Percentiles rank a stretch among this genome's conserved stretches.
These are phyloP conservation scores for Aethionema arabicum DNA, from an alignment of 345 rosid genomes.

Conservation along the genomic window DNA sequence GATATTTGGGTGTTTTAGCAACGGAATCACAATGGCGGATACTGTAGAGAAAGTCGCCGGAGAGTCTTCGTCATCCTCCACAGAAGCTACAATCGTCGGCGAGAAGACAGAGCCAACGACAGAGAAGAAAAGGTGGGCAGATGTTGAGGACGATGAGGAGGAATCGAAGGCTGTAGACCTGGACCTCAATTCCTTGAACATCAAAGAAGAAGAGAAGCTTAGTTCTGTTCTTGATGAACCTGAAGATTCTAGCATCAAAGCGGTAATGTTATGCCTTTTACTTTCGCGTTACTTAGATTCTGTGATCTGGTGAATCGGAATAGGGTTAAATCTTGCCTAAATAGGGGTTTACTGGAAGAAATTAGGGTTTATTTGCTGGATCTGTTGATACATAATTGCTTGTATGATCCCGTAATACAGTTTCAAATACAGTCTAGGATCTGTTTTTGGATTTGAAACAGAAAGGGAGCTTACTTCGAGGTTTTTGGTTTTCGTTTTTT, in stretches of 20 bases:
- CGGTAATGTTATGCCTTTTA: slow-evolving; percentile 42
- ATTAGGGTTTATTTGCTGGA: slow-evolving; percentile 2
- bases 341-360: slow-evolving; percentile 9
- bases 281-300: background rate
- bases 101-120: slow-evolving; percentile 26
- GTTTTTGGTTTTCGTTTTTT: slow-evolving; percentile 1
- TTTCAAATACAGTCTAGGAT: background rate
- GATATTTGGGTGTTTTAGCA: background rate
- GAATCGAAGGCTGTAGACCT: slow-evolving; percentile 37
- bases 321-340: slow-evolving; percentile 7
- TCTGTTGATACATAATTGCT: slow-evolving; percentile 1
- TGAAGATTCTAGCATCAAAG: slow-evolving; percentile 76
- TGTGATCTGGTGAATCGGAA: background rate
- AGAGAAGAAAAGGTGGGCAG: slow-evolving; percentile 57
- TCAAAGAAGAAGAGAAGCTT: slow-evolving; percentile 52
- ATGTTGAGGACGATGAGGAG: slow-evolving; percentile 54
- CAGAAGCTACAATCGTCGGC: background rate
- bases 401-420: slow-evolving; percentile 9
- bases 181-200: slow-evolving; percentile 44
- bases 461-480: slow-evolving; percentile 6
- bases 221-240: slow-evolving; percentile 76
- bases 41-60: slow-evolving; percentile 32
- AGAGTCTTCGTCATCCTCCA: slow-evolving; percentile 28
- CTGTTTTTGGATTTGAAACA: background rate
- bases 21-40: slow-evolving; percentile 30